A percentile compares a stretch with the other conserved stretches of the same genome.
These are phyloP conservation scores for Ensete ventricosum DNA, from an alignment of 176 grass and related monocot genomes.

Conservation along the genomic window DNA sequence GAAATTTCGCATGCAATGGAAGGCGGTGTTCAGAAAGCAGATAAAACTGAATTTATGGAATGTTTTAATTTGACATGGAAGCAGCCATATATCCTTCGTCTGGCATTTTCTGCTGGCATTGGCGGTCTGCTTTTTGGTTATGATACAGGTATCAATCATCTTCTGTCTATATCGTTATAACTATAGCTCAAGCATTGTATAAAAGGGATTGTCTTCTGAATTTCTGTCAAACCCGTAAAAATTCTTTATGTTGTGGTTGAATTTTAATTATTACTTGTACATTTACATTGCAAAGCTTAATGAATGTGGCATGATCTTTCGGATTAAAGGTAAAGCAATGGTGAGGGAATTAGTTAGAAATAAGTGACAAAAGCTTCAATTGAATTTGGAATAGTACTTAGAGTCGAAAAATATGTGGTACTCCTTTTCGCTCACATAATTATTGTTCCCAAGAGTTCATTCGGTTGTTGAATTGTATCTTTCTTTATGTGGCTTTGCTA, in stretches of 20 bases:
- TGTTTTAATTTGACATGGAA: constrained; percentile 66
- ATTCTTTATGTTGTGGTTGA: neutral
- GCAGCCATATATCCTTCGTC: constrained; percentile 79
- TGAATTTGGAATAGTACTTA: neutral
- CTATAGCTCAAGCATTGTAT: neutral
- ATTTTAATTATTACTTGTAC: neutral
- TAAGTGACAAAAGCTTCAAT: neutral
- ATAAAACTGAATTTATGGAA: constrained; percentile 68
- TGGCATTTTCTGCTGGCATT: constrained; percentile 85
- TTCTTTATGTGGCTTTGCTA: neutral
- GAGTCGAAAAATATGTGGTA: neutral
- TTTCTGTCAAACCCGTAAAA: neutral
- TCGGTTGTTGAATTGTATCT: neutral
- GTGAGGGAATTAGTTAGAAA: neutral
- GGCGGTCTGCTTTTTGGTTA: constrained; percentile 95
- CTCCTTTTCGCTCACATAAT: neutral
- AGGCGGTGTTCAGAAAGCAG: constrained; percentile 40
- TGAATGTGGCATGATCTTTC: neutral
- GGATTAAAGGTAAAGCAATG: neutral
- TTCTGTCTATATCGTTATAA: neutral
- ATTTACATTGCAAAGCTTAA: neutral
- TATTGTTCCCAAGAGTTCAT: neutral
- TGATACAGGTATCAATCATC: constrained; percentile 59
- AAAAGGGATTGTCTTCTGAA: neutral
- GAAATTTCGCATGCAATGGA: constrained; percentile 40